Base-by-base conservation (phyloP, 805 yeast species). In the Kazachstania psychrophila region DNA sequence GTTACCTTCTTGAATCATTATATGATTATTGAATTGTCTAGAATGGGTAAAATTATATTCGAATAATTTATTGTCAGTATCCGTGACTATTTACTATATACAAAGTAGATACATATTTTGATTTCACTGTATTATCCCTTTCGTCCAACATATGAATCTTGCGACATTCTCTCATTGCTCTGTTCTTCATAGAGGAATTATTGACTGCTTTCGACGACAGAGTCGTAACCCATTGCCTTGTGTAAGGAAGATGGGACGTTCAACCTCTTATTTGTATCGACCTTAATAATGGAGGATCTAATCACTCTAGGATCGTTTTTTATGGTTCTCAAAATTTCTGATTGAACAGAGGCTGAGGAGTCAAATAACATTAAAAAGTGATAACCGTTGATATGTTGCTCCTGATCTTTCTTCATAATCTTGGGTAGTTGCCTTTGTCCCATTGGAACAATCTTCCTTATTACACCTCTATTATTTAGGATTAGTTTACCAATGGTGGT, bases 391-490 rank as follows among this genome's bases (percentile, higher is more conserved):
- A 85, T 85, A 61, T 88, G 94, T 42, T 76, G 72, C 55, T 88
- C 94, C 53, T 87, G 94, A 53, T 86, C 86, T 54, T 84, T 84
- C 46, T 78, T 75, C 62, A 84, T 72, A 42, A 89, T 72, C 45
- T 77, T 80, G 14, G 97, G 96, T 38, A 92, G 69, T 17, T 44
- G 44, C 43, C 74, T 74, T 28, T 77, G 72, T 1, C 96, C 96
- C 57, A 88, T 62, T 44, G 87, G 81, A 35, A 80, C 73, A 31
- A 89, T 74, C 42, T 75, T 78, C 56, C 97, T 73, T 26, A 89
- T 77, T n/a, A 89, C 89, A 34, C 98, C 98, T 69, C 95, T 85
- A 61, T 89, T 88, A 42, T 77, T 75, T 40, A 92, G 72, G 20
- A 89, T 74, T 54, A 86, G 67, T 55, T 76, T 80, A 8, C 97